Percentiles rank a stretch among this genome's conserved stretches.
Conservation (phyloP, 345 rosid genomes). For the Rhodamnia argentea region DNA sequence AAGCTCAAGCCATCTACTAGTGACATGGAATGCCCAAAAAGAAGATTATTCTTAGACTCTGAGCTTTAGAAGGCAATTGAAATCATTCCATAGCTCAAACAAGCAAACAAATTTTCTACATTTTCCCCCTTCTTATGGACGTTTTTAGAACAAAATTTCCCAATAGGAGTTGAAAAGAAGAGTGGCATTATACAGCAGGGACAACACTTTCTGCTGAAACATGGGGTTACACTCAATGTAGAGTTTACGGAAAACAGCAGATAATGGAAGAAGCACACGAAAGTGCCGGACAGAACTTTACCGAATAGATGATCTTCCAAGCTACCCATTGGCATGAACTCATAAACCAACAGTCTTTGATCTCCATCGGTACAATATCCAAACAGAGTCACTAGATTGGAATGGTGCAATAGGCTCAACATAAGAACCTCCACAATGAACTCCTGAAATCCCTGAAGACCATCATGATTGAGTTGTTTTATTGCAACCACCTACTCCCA, state of each 20-base stretch:
- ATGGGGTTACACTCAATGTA: not conserved
- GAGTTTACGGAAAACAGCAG: not conserved
- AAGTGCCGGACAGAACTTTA: constrained; percentile 14
- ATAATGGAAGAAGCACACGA: not conserved
- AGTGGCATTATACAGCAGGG: not conserved
- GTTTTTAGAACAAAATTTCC: not conserved
- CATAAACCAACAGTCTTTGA: constrained; percentile 91
- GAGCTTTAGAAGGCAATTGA: not conserved
- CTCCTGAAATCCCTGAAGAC: constrained; percentile 84
- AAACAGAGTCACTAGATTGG: constrained; percentile 73
- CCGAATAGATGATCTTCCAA: constrained; percentile 94
- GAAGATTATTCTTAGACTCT: not conserved
- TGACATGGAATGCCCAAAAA: not conserved
- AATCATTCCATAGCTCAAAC: not conserved
- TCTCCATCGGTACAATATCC: constrained; percentile 96
- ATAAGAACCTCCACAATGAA: constrained; percentile 95
- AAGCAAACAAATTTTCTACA: not conserved
- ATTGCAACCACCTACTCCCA: constrained; percentile 76
- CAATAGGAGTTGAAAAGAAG: not conserved
- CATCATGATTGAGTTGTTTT: constrained; percentile 82
- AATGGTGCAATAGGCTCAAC: constrained; percentile 87
- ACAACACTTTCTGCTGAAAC: not conserved
- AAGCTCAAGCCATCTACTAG: not conserved
- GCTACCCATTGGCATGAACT: constrained; percentile 93
- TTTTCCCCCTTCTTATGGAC: not conserved